Conservation (phyloP, 2,329 filamentous ascomycete species). For the Rhynchosporium agropyri region DNA sequence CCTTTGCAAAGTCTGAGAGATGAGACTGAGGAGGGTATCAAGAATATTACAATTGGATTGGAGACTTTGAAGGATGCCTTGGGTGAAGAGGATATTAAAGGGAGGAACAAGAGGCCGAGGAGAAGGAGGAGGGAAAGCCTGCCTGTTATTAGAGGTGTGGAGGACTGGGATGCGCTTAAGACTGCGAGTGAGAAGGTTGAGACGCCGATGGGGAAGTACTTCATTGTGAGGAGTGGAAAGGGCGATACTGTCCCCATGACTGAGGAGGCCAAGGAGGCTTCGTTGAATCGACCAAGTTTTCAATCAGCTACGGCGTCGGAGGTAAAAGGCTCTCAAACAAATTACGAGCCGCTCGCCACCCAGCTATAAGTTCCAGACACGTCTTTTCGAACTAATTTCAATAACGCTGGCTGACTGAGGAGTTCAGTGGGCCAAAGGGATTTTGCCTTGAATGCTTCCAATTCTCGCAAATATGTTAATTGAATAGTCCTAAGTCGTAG, state of each 20-base stretch:
- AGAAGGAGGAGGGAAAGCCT: slow-evolving; percentile 32
- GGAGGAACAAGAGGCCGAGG: slow-evolving; percentile 45
- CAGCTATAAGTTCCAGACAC: not conserved
- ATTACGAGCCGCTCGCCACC: not conserved
- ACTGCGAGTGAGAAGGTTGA: slow-evolving; percentile 40
- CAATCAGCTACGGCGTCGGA: not conserved
- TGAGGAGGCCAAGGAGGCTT: not conserved
- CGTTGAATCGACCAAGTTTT: not conserved
- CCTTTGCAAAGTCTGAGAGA: slow-evolving; percentile 82
- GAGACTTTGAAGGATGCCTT: slow-evolving; percentile 54
- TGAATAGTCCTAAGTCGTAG: no score
- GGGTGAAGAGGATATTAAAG: slow-evolving; percentile 61
- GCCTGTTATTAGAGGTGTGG: slow-evolving; percentile 29
- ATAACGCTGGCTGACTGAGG: no score
- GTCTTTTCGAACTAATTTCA: not conserved
- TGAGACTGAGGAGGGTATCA: slow-evolving; percentile 62
- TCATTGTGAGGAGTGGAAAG: slow-evolving; percentile 43
- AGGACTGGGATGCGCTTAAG: slow-evolving; percentile 41
- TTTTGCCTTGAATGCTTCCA: no score
- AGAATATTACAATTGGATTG: slow-evolving; percentile 61
- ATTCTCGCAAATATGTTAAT: no score
- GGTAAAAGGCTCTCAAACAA: not conserved
- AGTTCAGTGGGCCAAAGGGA: no score
- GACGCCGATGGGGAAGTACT: slow-evolving; percentile 40
- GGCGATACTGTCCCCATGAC: not conserved